Base-by-base conservation (phyloP, 2,329 filamentous ascomycete genomes). In the Xylaria sp. region DNA sequence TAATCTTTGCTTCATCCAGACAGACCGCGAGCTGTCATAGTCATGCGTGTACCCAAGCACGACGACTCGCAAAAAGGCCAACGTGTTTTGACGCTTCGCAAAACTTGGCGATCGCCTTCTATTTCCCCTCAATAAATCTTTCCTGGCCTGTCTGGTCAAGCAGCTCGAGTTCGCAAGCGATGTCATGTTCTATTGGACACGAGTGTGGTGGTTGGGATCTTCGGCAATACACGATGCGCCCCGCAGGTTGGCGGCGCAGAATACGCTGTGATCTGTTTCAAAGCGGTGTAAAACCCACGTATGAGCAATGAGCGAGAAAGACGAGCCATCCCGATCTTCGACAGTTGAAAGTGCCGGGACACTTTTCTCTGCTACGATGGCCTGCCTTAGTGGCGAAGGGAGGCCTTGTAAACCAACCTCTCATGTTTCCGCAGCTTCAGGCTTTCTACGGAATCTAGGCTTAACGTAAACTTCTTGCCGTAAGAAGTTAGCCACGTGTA, bases 401-500 rank as follows among this genome's bases (percentile, higher is more conserved):
- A n/a, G 60, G 58, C 59, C 12, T 44, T 61, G 13, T 57, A 31
- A 13, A 8, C 18, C 13, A 76, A n/a, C 66, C 74, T 63, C 69
- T 68, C 66, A 60, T 55, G 52, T 44, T 72, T 63, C 34, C 52
- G 55, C 7, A 56, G 46, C 51, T 59, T 57, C n/a, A 71, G 20
- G 3, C 69, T 66, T 52, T 73, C 62, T n/a, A 37, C 71, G 3
- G 54, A 71, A 67, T 82, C 84, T 7, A 82, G 70, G 0, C 66
- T 66, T 1, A 85, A 80, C 0, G 89, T 78, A 68, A 86, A 90
- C 0, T 72, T 71, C 46, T 79, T 80, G 73, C 90, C 92, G 76
- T 92, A 90, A 6, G 86, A 88, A 3, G 85, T 82, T 0, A 90
- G 90, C 91, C 90, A 93, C 70, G 85, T 84, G 77, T 93, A 90